Conservation (phyloP, 495 filamentous ascomycete species). For the Cercophora sp. region DNA sequence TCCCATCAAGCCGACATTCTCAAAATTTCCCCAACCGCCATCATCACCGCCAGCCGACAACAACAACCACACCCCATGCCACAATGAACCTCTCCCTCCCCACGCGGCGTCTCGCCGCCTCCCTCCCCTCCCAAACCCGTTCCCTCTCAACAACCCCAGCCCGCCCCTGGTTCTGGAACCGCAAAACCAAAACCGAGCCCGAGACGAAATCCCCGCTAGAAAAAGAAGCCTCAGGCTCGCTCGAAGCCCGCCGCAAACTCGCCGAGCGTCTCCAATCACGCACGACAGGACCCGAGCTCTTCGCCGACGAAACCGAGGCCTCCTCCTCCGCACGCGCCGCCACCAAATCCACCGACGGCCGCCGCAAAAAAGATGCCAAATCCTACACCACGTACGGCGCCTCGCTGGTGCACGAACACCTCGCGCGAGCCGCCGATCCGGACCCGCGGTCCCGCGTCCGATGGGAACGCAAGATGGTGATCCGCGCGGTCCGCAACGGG, state of each 20-base stretch:
- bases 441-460: constrained; percentile 58
- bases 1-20: no score
- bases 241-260: constrained; percentile 31
- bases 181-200: constrained; percentile 12
- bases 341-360: constrained; percentile 1
- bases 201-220: background rate
- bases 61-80: constrained; percentile 22
- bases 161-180: constrained; percentile 27
- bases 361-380: background rate
- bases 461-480: constrained; percentile 81
- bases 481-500: constrained; percentile 55
- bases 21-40: no score
- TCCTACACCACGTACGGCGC: constrained; percentile 2
- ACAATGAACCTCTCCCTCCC: no score
- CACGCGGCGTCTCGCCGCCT: constrained; percentile 4
- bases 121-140: constrained; percentile 15
- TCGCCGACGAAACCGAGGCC: constrained; percentile 48
- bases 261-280: constrained; percentile 23
- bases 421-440: constrained; percentile 63
- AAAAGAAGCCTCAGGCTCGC: constrained; percentile 5
- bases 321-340: background rate
- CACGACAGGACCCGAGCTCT: constrained; percentile 53
- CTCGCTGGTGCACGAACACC: constrained; percentile 39
- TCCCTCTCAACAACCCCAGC: constrained; percentile 31
- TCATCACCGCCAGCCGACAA: constrained; percentile 6